Evolutionary conservation across 768 basidiomycete genomes (phyloP), one percentile per base, ranked within the genome.

Genomic region (Chalciporus chontae): DNA sequence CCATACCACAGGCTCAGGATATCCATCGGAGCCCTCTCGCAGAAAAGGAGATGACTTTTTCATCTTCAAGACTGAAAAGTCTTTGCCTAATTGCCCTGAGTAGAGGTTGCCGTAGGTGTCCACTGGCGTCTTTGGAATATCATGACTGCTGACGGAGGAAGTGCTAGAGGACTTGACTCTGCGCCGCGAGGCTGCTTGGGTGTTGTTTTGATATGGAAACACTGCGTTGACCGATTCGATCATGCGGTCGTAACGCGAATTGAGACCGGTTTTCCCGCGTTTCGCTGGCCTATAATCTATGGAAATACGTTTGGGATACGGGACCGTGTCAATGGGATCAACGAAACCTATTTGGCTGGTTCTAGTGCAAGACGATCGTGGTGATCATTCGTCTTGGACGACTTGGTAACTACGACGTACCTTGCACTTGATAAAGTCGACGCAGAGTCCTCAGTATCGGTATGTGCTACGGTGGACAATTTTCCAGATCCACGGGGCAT

Each of bases 221-320:
- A 70, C 61, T n/a, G 68, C 54, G 47, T 78, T 74, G 70, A 85
- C 79, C 3, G 77, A 73, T 44, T 79, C 73, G 26, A 87, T 67
- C 86, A 89, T 88, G 39, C 72, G 72, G 62, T 88, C 85, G 56
- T 80, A 85, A 34, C 77, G 77, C 29, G 74, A 62, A 55, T 87
- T 88, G 43, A 83, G 66, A 8, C 76, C 75, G 32, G 57, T 69
- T 56, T 70, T 78, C 21, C 73, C 73, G 17, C 80, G 77, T 55
- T 82, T 87, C n/a, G 60, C 46, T 26, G 60, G 55, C 21, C 40
- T 51, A 31, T 31, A 29, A 5, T 55, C 50, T 41, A 8, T 5
- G 52, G 32, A 7, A 41, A 45, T 39, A 26, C 14, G 29, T 19
- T 59, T 29, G 54, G 47, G 42, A 37, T n/a, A 19, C 14, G 29